Base-by-base conservation (phyloP, 108 stramenopile species). In the Conticribra guillardii region DNA sequence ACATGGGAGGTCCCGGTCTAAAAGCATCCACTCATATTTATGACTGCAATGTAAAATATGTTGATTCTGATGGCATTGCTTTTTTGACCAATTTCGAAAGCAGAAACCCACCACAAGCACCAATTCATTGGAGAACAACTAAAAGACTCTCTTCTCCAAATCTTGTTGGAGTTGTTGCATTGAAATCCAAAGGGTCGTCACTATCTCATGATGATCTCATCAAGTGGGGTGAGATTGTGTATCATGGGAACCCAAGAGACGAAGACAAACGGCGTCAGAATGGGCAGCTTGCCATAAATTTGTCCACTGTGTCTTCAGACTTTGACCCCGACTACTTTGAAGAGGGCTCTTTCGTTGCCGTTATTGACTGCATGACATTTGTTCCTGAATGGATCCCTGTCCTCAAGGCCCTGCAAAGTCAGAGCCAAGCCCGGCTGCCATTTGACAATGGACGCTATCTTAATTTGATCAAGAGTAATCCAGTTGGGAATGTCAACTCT, bases 331-430 rank as follows among this genome's bases (percentile, higher is more conserved):
- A 69, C n/a, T 46, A 56, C 32, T 63, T 74, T 33, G 55, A 51
- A 46, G 62, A 74, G 29, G 73, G 60, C 11, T 72, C 65, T 9
- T 44, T 31, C 33, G 60, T 80, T 53, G 79, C 62, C 16, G 64
- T 80, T 14, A 69, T 80, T 47, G 73, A 80, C 26, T 74, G 73
- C 32, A 67, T 61, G 60, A 32, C 67, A 15, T 80, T 80, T 69
- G 79, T 80, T 24, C 79, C 73, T 1, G 79, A 80, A 41, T 80
- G 66, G 52, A 57, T 80, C 18, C 79, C 79, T 1, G 79, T 80
- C 4, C 55, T 80, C 29, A 32, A 59, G 21, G 72, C 79, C 17
- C 30, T 73, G n/a, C 71, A 80, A 52, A 28, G 54, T 16, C 79
- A 74, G 67, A 46, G 73, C 17, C 26, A 63, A 33, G 58, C 53